These are phyloP conservation scores for Fonsecaea pedrosoi DNA, from an alignment of 2,329 filamentous ascomycete species.

Conservation along the genomic window DNA sequence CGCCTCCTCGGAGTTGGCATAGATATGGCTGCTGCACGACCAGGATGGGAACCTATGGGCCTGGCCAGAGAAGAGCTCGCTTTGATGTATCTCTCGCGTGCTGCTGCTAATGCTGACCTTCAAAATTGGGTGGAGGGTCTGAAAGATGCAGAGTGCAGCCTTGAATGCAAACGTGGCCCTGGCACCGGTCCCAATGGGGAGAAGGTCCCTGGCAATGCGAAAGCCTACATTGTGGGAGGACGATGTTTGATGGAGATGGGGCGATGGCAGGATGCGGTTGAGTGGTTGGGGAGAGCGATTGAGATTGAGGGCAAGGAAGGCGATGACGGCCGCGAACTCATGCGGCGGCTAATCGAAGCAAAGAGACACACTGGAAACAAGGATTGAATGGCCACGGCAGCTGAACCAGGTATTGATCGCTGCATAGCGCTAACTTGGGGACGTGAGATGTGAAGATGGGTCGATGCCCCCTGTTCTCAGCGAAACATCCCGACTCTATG, in stretches of 20 bases:
- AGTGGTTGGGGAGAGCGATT: constrained; percentile 76
- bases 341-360: constrained; percentile 67
- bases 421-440: background rate
- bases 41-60: constrained; percentile 84
- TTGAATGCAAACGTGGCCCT: constrained; percentile 72
- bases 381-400: constrained; percentile 17
- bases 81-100: constrained; percentile 81
- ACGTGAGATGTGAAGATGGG: background rate
- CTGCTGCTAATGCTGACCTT: constrained; percentile 85
- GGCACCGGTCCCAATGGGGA: constrained; percentile 38
- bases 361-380: constrained; percentile 44
- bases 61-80: constrained; percentile 85
- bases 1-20: constrained; percentile 85
- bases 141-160: constrained; percentile 85
- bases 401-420: background rate
- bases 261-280: constrained; percentile 77
- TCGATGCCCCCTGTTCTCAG: background rate
- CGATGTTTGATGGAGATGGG: constrained; percentile 92
- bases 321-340: constrained; percentile 59
- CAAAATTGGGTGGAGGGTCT: constrained; percentile 83
- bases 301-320: constrained; percentile 75
- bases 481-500: background rate
- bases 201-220: constrained; percentile 74
- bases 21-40: constrained; percentile 83
- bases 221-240: constrained; percentile 91